These are phyloP conservation scores for Talaromyces sp. DNA, from an alignment of 2,329 filamentous ascomycete genomes.

Conservation along the genomic window DNA sequence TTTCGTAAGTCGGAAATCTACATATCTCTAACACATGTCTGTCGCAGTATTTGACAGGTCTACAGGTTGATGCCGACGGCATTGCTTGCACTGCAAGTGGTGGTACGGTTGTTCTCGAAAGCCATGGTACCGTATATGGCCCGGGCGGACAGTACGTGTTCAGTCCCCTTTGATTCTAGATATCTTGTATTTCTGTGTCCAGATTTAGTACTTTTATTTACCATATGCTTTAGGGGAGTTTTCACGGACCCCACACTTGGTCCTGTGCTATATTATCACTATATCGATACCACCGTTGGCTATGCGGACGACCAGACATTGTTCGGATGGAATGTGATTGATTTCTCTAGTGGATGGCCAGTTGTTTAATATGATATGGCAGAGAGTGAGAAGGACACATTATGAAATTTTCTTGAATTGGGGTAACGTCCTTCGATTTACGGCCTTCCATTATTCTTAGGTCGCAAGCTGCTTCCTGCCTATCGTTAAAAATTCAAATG, in stretches of 20 bases:
- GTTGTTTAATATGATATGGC: conserved; percentile 22
- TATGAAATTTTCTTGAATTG: background rate
- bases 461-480: background rate
- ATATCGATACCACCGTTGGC: conserved; percentile 51
- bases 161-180: background rate
- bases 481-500: background rate
- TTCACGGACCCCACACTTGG: conserved; percentile 36
- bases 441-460: background rate
- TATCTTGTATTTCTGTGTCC: background rate
- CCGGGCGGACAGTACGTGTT: conserved; percentile 59
- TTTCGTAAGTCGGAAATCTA: conserved; percentile 40
- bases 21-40: background rate
- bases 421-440: background rate
- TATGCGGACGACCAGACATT: conserved; percentile 43
- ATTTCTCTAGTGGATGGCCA: conserved; percentile 43
- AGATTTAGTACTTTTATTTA: conserved; percentile 2
- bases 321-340: conserved; percentile 44
- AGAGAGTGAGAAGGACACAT: background rate
- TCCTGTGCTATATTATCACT: conserved; percentile 59
- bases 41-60: background rate
- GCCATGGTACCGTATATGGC: conserved; percentile 57
- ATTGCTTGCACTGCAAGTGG: conserved; percentile 51
- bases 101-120: conserved; percentile 57
- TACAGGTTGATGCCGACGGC: conserved; percentile 48
- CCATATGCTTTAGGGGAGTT: conserved; percentile 20